Evolutionary conservation across 2,329 filamentous ascomycete genomes (phyloP).

Genomic region (Paraphaeosphaeria minitans): DNA sequence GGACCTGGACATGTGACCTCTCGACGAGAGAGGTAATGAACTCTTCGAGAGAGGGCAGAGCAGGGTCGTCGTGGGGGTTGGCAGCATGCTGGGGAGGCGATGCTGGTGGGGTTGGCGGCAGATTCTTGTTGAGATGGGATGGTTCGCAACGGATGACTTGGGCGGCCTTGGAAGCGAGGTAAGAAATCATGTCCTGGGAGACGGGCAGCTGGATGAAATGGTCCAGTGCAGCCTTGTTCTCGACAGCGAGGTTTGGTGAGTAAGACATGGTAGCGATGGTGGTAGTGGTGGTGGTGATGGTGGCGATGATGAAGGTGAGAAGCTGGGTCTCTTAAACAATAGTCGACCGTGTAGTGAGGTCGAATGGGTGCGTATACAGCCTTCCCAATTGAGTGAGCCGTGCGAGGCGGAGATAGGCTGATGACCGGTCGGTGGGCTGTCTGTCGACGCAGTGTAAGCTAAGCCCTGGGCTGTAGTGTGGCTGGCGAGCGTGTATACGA

Average conservation of each 20-base stretch:
- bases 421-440: slow-evolving; percentile 24
- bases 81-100: slow-evolving; percentile 60
- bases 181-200: slow-evolving; percentile 74
- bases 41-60: slow-evolving; percentile 78
- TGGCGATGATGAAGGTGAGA: slow-evolving; percentile 20
- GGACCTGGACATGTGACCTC: slow-evolving; percentile 94
- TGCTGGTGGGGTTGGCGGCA: slow-evolving; percentile 64
- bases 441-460: slow-evolving; percentile 42
- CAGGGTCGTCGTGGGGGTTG: slow-evolving; percentile 55
- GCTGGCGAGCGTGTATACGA: slow-evolving; percentile 31
- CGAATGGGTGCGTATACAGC: slow-evolving; percentile 8
- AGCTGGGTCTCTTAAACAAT: slow-evolving; percentile 25
- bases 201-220: slow-evolving; percentile 81
- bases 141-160: slow-evolving; percentile 81
- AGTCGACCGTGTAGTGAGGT: slow-evolving; percentile 15
- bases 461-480: slow-evolving; percentile 40
- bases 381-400: slow-evolving; percentile 33
- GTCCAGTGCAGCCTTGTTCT: slow-evolving; percentile 76
- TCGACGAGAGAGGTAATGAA: slow-evolving; percentile 93
- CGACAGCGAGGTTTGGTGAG: slow-evolving; percentile 48
- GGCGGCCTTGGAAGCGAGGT: slow-evolving; percentile 74
- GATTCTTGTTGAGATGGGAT: slow-evolving; percentile 52
- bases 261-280: slow-evolving; percentile 50
- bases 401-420: slow-evolving; percentile 35
- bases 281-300: slow-evolving; percentile 14